These are phyloP conservation scores for Sarocladium strictum DNA, from an alignment of 2,329 filamentous ascomycete genomes.

Conservation along the genomic window DNA sequence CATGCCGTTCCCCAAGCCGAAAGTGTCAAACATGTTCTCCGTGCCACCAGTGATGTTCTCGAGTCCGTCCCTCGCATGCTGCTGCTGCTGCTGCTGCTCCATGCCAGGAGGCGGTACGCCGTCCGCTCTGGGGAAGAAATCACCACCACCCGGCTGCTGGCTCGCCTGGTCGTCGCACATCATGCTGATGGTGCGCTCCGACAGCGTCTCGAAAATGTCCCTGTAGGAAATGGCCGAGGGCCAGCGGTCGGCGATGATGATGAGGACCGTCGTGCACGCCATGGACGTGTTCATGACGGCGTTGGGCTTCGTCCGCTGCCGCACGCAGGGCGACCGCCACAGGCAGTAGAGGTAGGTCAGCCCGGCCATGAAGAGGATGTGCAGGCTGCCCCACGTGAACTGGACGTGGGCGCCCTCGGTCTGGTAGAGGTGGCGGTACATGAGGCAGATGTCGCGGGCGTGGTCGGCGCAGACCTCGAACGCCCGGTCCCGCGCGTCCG, in stretches of 20 bases:
- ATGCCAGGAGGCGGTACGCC: background rate
- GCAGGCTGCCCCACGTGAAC: conserved; percentile 26
- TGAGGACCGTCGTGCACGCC: conserved; percentile 25
- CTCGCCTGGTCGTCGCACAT: conserved; percentile 23
- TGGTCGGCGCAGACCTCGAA: conserved; percentile 4
- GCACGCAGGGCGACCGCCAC: conserved; percentile 10
- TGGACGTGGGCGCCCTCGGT: conserved; percentile 10
- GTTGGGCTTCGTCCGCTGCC: background rate
- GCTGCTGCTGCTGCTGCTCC: too few relatives aligned
- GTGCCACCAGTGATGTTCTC: background rate
- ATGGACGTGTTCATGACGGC: conserved; percentile 12
- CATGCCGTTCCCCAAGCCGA: background rate
- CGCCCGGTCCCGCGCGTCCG: background rate
- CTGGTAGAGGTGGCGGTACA: conserved; percentile 28
- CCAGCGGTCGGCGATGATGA: conserved; percentile 30
- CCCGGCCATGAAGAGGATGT: conserved; percentile 28
- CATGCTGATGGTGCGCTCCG: conserved; percentile 21
- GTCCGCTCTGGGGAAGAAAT: background rate
- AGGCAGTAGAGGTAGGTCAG: conserved; percentile 29
- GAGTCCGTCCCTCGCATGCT: background rate
- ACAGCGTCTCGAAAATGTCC: conserved; percentile 26
- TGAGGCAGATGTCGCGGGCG: conserved; percentile 24
- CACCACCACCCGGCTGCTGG: background rate
- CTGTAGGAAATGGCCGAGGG: conserved; percentile 24
- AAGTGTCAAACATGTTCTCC: background rate